phyloP scores from a whole-genome alignment of 2,329 filamentous ascomycete genomes.

The Talaromyces pinophilus region DNA sequence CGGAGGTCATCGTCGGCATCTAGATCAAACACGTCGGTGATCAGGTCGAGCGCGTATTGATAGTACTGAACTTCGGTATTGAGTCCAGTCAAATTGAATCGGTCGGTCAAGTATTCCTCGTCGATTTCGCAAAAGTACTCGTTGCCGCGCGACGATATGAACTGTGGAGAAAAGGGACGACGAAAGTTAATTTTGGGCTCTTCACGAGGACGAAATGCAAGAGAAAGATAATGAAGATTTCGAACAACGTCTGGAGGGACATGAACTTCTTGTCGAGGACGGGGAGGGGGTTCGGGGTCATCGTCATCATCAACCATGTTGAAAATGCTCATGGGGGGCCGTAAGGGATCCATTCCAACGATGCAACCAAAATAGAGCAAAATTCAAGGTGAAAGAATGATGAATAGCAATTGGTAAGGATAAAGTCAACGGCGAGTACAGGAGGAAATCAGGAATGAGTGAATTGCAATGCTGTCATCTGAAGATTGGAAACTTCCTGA shows the following conservation, averaged over 20 bases:
- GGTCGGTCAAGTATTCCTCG: constrained; percentile 96
- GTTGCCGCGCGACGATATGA: constrained; percentile 95
- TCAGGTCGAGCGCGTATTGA: constrained; percentile 94
- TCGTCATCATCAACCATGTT: constrained; percentile 14
- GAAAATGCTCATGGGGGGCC: constrained; percentile 15
- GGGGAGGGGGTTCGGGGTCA: constrained; percentile 10
- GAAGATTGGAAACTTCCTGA: neutral
- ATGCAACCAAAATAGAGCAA: neutral
- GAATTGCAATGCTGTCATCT: neutral
- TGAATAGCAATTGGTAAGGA: neutral
- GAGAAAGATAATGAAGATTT: constrained; percentile 20
- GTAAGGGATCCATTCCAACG: constrained; percentile 10
- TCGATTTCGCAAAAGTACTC: constrained; percentile 99
- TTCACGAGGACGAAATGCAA: constrained; percentile 22
- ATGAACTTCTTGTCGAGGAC: constrained; percentile 8
- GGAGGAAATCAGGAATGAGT: neutral
- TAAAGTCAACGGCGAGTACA: neutral
- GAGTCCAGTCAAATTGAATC: constrained; percentile 95
- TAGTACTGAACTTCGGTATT: constrained; percentile 99
- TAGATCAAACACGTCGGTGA: constrained; percentile 97
- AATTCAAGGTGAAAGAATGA: neutral
- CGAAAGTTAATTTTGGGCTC: constrained; percentile 19
- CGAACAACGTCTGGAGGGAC: constrained; percentile 10
- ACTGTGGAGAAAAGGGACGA: constrained; percentile 58
- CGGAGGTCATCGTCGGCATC: constrained; percentile 99